Base-by-base conservation (phyloP, 257 asterid genomes). In the Osmanthus fragrans region DNA sequence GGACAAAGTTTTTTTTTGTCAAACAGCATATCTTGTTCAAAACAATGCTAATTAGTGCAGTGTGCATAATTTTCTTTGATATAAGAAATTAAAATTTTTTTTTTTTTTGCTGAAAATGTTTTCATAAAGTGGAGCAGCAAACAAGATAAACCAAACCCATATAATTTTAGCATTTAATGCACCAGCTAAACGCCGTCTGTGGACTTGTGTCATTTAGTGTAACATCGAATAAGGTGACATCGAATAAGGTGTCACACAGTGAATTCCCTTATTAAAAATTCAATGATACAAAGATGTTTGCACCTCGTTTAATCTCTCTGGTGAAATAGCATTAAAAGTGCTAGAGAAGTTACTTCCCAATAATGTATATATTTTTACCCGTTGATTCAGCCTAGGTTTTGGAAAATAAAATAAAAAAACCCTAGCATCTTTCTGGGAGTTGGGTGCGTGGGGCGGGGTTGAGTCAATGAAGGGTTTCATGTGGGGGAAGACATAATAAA, bases 351-450 rank as follows among this genome's bases (percentile, higher is more conserved):
- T 82, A 88, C 82, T 86, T 85, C 86, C 86, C 86, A 77, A 80
- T 80, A 77, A 63, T 49, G 3, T 42, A 42, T 11, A 27, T 39
- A 66, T 34, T 42, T 34, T 73, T 66, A 58, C 12, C 85, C 92
- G 73, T 85, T 66, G 97, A 91, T 91, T 87, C 87, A 83, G 88
- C 98, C 93, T 93, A 86, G 94, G 92, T 87, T 88, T 91, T 75
- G 89, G 4, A 25, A 60, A 25, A n/a, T 4, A 60, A 60, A 60
- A 60, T 8, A 60, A 63, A 25, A 3, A 25, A 60, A 25, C 0
- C 5, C 5, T 25, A 11, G 69, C 69, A 23, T 63, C 69, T 63
- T 63, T 63, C 13, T 63, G 69, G 36, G 69, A 63, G 69, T 63
- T 63, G 30, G 30, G 66, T 21, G 77, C 65, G 49, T 40, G 49